Base-by-base conservation (phyloP, 257 asterid genomes). In the Penstemon davidsonii region DNA sequence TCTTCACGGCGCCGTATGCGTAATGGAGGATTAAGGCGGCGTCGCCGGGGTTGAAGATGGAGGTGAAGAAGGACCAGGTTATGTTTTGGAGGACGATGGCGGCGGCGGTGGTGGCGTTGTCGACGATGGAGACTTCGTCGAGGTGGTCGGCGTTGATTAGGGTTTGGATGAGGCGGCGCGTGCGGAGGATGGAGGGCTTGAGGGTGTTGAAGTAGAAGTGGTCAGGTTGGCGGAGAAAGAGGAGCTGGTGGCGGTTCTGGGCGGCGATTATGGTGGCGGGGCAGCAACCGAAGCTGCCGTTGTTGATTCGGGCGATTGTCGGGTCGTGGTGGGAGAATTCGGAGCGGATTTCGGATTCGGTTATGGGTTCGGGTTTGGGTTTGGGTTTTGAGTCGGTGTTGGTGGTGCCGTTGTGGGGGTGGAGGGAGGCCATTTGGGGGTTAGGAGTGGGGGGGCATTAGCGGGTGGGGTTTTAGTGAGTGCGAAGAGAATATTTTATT, bases 221-320 rank as follows among this genome's bases (percentile, higher is more conserved):
- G 64, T 92, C 96, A 25, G 98, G 98, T 8, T 92, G 95, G 73
- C 86, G 82, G 73, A 92, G 95, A 87, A 75, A 79, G 64, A 56
- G 77, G 62, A 86, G 88, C 77, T 86, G 98, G 81, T 87, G 86
- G 64, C 83, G 79, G 55, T 77, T 85, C 71, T 92, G 98, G 75
- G 89, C 90, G 60, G 92, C 75, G 79, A 89, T 79, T 68, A 92
- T 65, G 66, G 96, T 56, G 67, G 86, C 75, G 2, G 98, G 98
- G 75, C 96, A 92, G 76, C 90, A 82, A 15, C 98, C 96, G 80
- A 92, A 86, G 83, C 95, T 91, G 67, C 93, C 98, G 82, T 92
- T 92, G 84, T 89, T 92, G 38, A 92, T 82, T 57, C 96, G 96
- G 40, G 98, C 90, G 15, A 84, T 7, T 6, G 78, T 2, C 0